Percentiles rank a stretch among this genome's conserved stretches.
Evolutionary conservation across 208 protist genomes (phyloP).

Genomic region (Leishmania aethiopica): DNA sequence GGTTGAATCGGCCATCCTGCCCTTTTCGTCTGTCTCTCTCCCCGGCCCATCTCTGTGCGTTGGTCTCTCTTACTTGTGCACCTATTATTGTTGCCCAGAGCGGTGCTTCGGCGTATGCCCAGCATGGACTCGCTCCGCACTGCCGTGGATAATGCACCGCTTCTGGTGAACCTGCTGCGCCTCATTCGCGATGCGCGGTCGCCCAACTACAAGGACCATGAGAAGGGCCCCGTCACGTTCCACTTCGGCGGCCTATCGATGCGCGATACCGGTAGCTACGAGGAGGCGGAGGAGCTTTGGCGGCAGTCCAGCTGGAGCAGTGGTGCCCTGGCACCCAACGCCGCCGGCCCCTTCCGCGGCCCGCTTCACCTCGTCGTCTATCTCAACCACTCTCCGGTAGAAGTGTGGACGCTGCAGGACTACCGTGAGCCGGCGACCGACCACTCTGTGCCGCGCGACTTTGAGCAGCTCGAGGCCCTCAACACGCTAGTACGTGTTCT

Average conservation of each 20-base stretch:
- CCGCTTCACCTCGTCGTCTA: constrained; percentile 47
- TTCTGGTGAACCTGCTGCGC: constrained; percentile 51
- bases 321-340: not conserved
- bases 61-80: not conserved
- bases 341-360: constrained; percentile 24
- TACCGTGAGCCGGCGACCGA: constrained; percentile 44
- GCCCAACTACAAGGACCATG: constrained; percentile 33
- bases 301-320: constrained; percentile 8
- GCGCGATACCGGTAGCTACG: constrained; percentile 41
- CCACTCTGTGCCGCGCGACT: constrained; percentile 38
- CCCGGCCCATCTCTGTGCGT: not conserved
- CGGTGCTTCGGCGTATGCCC: not conserved
- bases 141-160: constrained; percentile 35
- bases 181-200: constrained; percentile 52
- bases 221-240: constrained; percentile 32
- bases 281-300: constrained; percentile 44
- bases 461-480: constrained; percentile 45
- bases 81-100: not conserved
- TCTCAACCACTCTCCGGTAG: constrained; percentile 34
- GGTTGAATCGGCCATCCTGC: not conserved
- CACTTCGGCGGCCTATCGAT: constrained; percentile 48
- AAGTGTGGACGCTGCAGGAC: constrained; percentile 55
- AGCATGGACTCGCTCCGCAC: constrained; percentile 29
- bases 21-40: not conserved
- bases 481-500: constrained; percentile 49